Conservation (phyloP, 1,284 basidiomycete species). For the Xanthoconium separans region DNA sequence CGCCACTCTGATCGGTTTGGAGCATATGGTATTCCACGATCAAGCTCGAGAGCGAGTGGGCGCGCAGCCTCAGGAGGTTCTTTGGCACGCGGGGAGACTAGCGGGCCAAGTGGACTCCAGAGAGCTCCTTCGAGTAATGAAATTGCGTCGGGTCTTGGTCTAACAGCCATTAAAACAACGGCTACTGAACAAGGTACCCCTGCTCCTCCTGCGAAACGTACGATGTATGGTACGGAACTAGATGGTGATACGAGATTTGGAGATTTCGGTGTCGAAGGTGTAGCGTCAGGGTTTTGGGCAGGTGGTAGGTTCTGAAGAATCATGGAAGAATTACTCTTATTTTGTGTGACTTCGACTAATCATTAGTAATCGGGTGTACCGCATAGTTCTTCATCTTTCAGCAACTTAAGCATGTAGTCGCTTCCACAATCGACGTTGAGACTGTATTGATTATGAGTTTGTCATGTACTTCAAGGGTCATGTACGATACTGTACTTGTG, state of each 20-base stretch:
- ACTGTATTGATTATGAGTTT: constrained; percentile 20
- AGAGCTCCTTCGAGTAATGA: constrained; percentile 38
- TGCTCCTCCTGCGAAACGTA: constrained; percentile 48
- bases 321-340: constrained; percentile 5
- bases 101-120: constrained; percentile 28
- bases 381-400: constrained; percentile 3
- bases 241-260: constrained; percentile 75
- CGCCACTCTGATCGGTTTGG: constrained; percentile 35
- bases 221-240: constrained; percentile 80
- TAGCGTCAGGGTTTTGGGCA: constrained; percentile 67
- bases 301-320: constrained; percentile 40
- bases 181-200: constrained; percentile 31
- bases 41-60: constrained; percentile 34
- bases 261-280: constrained; percentile 74
- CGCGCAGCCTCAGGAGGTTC: constrained; percentile 31
- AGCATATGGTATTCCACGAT: constrained; percentile 29
- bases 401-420: background rate
- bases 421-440: constrained; percentile 2
- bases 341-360: constrained; percentile 13
- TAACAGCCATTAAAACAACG: constrained; percentile 34
- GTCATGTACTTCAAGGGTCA: background rate
- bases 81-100: constrained; percentile 25
- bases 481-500: constrained; percentile 15
- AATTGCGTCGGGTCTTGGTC: constrained; percentile 37
- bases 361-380: background rate